Evolutionary conservation across 2,329 filamentous ascomycete genomes (phyloP).

Genomic region (Blastomyces emzantsi): DNA sequence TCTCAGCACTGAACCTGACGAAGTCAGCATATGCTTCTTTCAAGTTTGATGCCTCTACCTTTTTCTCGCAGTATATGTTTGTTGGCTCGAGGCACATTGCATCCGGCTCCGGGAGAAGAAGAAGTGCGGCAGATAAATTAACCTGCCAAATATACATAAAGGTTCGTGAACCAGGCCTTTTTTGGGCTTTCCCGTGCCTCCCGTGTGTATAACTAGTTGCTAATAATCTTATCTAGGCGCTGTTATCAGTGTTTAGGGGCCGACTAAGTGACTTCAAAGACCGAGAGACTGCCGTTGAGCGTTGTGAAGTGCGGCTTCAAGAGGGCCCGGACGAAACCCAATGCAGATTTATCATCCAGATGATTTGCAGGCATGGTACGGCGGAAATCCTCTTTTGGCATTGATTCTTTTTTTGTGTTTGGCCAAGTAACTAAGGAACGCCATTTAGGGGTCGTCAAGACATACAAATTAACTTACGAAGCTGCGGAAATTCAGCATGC

Average conservation of each 20-base stretch:
- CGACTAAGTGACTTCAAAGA: slow-evolving; percentile 46
- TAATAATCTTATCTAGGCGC: slow-evolving; percentile 28
- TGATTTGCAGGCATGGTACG: slow-evolving; percentile 53
- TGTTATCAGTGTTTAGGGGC: slow-evolving; percentile 56
- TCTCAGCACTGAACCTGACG: slow-evolving; percentile 54
- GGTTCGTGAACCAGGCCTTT: slow-evolving; percentile 24
- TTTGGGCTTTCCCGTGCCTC: neutral
- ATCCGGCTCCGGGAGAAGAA: slow-evolving; percentile 14
- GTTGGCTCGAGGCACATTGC: slow-evolving; percentile 23
- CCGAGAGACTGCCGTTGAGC: slow-evolving; percentile 51
- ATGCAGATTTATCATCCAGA: slow-evolving; percentile 53
- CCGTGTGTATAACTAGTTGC: neutral
- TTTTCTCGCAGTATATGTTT: slow-evolving; percentile 54
- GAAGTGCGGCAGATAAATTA: slow-evolving; percentile 40
- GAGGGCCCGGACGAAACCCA: slow-evolving; percentile 48
- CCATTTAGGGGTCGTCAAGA: slow-evolving; percentile 50
- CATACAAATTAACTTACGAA: slow-evolving; percentile 57
- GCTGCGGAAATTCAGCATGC: slow-evolving; percentile 54
- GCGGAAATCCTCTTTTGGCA: neutral
- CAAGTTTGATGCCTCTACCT: slow-evolving; percentile 44
- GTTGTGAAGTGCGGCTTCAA: slow-evolving; percentile 52
- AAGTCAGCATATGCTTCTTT: slow-evolving; percentile 57
- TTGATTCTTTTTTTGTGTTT: neutral
- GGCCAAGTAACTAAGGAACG: neutral
- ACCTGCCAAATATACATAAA: slow-evolving; percentile 53